These are phyloP conservation scores for Ophiocytium majus DNA, from an alignment of 352 stramenopile genomes.

Conservation along the genomic window DNA sequence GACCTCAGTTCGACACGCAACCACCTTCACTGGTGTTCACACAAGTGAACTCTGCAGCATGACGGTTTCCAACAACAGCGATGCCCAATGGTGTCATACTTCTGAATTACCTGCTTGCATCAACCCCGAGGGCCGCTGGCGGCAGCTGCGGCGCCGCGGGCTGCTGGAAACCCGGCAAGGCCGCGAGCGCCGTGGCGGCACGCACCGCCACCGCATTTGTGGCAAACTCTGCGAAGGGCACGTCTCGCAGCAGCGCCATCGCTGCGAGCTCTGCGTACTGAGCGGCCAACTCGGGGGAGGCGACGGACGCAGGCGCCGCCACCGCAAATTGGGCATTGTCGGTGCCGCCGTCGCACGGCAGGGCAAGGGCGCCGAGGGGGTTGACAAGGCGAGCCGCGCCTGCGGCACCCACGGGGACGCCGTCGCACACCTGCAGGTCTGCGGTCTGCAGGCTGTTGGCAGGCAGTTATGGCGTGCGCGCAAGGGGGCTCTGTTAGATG, in stretches of 20 bases:
- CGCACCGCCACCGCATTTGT: neutral
- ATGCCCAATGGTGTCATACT: too few relatives aligned
- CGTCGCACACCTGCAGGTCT: neutral
- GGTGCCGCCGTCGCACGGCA: neutral
- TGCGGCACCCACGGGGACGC: too few relatives aligned
- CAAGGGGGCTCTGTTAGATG: too few relatives aligned
- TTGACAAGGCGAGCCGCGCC: neutral
- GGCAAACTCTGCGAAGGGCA: conserved; percentile 4
- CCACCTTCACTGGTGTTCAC: too few relatives aligned
- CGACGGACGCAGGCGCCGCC: neutral
- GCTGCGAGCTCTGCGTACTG: conserved; percentile 11
- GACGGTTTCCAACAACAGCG: too few relatives aligned
- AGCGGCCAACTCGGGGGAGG: conserved; percentile 5
- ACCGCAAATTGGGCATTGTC: neutral
- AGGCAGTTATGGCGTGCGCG: too few relatives aligned
- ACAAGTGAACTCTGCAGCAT: too few relatives aligned
- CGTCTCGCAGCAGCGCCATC: conserved; percentile 16
- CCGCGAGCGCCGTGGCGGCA: neutral
- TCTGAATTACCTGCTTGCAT: too few relatives aligned
- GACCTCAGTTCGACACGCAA: too few relatives aligned
- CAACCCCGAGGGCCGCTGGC: too few relatives aligned
- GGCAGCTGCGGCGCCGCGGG: too few relatives aligned
- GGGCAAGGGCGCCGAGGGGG: conserved; percentile 10
- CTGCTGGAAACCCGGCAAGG: conserved; percentile 3
- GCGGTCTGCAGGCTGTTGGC: neutral